Evolutionary conservation across 306 rosid species (phyloP), one percentile per base, ranked within the genome.

Genomic region (Hippophae tibetana): DNA sequence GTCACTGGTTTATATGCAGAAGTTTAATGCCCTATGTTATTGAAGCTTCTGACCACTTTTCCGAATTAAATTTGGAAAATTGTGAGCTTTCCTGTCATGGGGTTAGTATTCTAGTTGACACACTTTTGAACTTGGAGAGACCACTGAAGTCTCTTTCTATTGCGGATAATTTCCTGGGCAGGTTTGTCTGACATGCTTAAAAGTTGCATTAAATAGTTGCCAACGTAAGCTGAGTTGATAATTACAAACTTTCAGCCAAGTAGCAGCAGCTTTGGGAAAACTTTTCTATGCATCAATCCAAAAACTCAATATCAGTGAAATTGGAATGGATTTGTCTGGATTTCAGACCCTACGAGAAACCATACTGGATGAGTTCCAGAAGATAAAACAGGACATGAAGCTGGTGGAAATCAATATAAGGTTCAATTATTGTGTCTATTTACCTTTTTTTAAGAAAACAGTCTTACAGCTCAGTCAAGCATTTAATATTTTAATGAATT

Each of bases 101-200:
- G 48, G 88, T 88, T 67, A 65, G 69, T 66, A 63, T 52, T 63
- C 85, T 92, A 48, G 58, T 92, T 25, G 40, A 76, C 65, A 72
- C 74, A 64, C 74, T 87, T 76, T 77, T 83, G 64, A 72, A 78
- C 66, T 68, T 75, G 43, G 70, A 67, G 75, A 72, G 72, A 63
- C 85, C 81, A 43, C 69, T 92, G 69, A 85, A 86, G 82, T 83
- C 86, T 62, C 79, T 88, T 52, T 88, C 95, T 66, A 45, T 92
- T 65, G 99, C 95, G 40, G 87, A 83, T 65, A 88, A 92, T 72
- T 68, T 73, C 84, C 85, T 85, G 41, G 96, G 99, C 66, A 82
- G 96, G 99, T 88, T 76, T 79, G 89, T 77, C 58, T 64, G 46
- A 52, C 58, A 23, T 51, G 40, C 58, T 64, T 59, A 60, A 64